phyloP scores from a whole-genome alignment of 805 yeast genomes.

The Phaffomyces antillensis region DNA sequence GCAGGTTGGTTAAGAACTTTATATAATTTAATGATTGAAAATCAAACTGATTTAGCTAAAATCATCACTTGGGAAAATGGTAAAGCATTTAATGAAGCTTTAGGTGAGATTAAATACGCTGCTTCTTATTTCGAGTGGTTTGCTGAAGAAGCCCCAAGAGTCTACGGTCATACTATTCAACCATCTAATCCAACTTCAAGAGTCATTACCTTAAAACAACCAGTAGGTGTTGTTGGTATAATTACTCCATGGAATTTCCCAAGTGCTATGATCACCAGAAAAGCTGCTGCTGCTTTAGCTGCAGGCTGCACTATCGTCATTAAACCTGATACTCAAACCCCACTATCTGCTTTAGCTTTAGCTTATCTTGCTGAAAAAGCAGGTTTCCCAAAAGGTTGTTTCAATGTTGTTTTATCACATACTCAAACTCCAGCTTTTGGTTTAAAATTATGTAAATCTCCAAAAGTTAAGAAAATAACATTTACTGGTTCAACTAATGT shows the following conservation, averaged over 20 bases:
- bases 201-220: constrained; percentile 47
- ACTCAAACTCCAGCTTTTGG: constrained; percentile 49
- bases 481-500: constrained; percentile 62
- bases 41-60: constrained; percentile 49
- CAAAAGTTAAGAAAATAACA: constrained; percentile 46
- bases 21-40: constrained; percentile 44
- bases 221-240: constrained; percentile 58
- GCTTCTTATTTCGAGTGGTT: constrained; percentile 87
- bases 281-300: constrained; percentile 60
- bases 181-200: constrained; percentile 45
- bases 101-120: constrained; percentile 50
- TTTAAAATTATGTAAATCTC: constrained; percentile 40
- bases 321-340: constrained; percentile 59
- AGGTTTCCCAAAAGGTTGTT: constrained; percentile 53
- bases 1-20: constrained; percentile 43
- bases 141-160: constrained; percentile 55
- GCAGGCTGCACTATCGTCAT: constrained; percentile 56
- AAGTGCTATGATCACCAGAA: constrained; percentile 58
- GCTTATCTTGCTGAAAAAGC: constrained; percentile 50
- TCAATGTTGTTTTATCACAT: constrained; percentile 44
- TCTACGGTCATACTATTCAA: constrained; percentile 51
- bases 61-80: constrained; percentile 57
- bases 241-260: constrained; percentile 69
- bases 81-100: constrained; percentile 45
- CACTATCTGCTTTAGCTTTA: constrained; percentile 51